Conservation (phyloP, 768 basidiomycete species). For the Suillus luteus region DNA sequence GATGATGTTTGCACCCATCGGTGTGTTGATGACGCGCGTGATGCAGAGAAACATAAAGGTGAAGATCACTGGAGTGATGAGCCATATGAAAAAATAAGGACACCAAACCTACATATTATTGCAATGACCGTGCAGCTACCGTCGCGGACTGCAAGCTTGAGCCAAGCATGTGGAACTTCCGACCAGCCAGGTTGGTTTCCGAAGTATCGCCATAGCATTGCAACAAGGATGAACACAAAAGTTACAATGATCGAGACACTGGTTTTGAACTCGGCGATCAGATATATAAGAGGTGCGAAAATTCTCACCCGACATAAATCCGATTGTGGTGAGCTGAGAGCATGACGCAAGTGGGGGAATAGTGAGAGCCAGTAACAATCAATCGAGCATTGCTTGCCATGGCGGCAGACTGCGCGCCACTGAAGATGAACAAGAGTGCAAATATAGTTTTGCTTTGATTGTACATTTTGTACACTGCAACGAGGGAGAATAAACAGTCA, state of each 20-base stretch:
- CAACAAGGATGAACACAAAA: constrained; percentile 16
- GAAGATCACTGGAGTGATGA: constrained; percentile 16
- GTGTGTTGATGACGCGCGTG: constrained; percentile 15
- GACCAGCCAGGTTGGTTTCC: neutral
- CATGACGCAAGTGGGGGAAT: constrained; percentile 23
- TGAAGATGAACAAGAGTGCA: constrained; percentile 15
- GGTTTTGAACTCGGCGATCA: neutral
- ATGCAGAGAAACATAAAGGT: constrained; percentile 23
- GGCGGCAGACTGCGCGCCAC: constrained; percentile 15
- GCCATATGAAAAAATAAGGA: neutral
- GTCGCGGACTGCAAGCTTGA: constrained; percentile 17
- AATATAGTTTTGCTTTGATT: constrained; percentile 12
- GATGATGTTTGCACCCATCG: constrained; percentile 22
- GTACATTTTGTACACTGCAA: constrained; percentile 24
- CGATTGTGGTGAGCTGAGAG: constrained; percentile 15
- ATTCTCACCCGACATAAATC: constrained; percentile 23
- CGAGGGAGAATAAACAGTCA: neutral
- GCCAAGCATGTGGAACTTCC: neutral
- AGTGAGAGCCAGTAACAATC: constrained; percentile 12
- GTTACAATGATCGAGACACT: constrained; percentile 24
- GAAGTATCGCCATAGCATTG: constrained; percentile 24
- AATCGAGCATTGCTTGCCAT: constrained; percentile 22
- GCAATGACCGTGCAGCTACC: constrained; percentile 12
- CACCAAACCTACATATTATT: constrained; percentile 18
- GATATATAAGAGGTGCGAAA: neutral